phyloP scores from a whole-genome alignment of 129 eudicot species.

The Saposhnikovia divaricata region DNA sequence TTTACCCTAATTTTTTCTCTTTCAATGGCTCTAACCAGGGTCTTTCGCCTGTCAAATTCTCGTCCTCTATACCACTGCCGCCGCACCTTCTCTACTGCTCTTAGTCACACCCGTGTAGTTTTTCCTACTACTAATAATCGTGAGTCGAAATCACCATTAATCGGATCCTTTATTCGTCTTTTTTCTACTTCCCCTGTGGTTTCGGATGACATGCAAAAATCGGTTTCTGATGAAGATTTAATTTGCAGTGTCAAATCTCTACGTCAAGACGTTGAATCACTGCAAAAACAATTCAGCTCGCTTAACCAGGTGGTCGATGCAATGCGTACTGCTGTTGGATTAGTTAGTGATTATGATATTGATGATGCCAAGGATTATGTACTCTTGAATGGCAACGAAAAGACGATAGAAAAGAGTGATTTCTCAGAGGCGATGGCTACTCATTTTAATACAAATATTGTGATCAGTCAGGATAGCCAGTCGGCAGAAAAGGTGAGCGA shows the following conservation, averaged over 20 bases:
- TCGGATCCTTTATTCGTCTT: neutral
- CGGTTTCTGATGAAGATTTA: neutral
- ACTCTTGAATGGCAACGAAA: neutral
- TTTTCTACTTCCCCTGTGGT: neutral
- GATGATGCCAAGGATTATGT: too few relatives aligned
- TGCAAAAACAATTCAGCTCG: neutral
- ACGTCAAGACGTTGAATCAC: neutral
- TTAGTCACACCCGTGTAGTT: neutral
- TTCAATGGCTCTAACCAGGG: neutral
- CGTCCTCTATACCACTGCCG: neutral
- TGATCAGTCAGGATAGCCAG: neutral
- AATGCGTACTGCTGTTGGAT: neutral
- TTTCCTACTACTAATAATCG: neutral
- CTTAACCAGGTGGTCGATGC: neutral
- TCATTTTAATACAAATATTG: neutral
- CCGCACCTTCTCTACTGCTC: neutral
- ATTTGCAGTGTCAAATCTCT: neutral
- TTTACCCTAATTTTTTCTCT: neutral
- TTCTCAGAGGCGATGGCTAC: neutral
- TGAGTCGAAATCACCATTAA: neutral
- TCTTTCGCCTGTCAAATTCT: neutral
- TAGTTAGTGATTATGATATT: too few relatives aligned
- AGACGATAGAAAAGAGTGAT: neutral
- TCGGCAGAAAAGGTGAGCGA: neutral
- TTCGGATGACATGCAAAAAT: neutral